Evolutionary conservation across 495 filamentous ascomycete species (phyloP).

Genomic region (Annulohypoxylon maeteangense): DNA sequence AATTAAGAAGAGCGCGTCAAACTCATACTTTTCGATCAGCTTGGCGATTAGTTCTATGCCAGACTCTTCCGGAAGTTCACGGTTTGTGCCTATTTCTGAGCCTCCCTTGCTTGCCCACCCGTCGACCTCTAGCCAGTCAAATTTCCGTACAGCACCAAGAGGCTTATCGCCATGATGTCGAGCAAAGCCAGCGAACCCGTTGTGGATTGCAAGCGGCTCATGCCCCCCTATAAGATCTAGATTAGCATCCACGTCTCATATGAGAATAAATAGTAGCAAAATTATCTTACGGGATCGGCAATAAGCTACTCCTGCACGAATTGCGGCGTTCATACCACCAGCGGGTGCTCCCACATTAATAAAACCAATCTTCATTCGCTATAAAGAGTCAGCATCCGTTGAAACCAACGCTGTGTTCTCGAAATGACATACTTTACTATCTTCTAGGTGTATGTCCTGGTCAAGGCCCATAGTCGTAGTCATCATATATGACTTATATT

Average conservation of each 20-base stretch:
- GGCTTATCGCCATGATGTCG: constrained; percentile 89
- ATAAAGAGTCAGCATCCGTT: constrained; percentile 33
- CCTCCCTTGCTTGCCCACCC: constrained; percentile 96
- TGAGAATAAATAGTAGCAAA: neutral
- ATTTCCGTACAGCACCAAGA: constrained; percentile 80
- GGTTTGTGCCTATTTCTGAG: constrained; percentile 98
- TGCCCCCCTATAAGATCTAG: constrained; percentile 66
- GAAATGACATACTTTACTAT: constrained; percentile 70
- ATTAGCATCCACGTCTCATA: constrained; percentile 8
- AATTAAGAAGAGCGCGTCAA: constrained; percentile 91
- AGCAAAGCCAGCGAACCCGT: constrained; percentile 94
- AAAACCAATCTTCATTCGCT: constrained; percentile 93
- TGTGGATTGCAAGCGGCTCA: constrained; percentile 90
- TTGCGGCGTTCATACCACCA: constrained; percentile 99
- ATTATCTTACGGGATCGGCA: constrained; percentile 74
- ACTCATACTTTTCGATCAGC: constrained; percentile 84
- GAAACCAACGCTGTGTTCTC: neutral
- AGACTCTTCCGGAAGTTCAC: constrained; percentile 85
- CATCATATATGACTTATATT: constrained; percentile 87
- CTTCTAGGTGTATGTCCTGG: constrained; percentile 64
- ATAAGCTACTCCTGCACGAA: constrained; percentile 94
- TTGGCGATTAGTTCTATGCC: constrained; percentile 84
- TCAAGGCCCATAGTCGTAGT: constrained; percentile 72
- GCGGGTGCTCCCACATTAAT: constrained; percentile 98
- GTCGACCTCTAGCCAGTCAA: constrained; percentile 94